phyloP scores from a whole-genome alignment of 768 basidiomycete species.

The Suillus ampliporus region DNA sequence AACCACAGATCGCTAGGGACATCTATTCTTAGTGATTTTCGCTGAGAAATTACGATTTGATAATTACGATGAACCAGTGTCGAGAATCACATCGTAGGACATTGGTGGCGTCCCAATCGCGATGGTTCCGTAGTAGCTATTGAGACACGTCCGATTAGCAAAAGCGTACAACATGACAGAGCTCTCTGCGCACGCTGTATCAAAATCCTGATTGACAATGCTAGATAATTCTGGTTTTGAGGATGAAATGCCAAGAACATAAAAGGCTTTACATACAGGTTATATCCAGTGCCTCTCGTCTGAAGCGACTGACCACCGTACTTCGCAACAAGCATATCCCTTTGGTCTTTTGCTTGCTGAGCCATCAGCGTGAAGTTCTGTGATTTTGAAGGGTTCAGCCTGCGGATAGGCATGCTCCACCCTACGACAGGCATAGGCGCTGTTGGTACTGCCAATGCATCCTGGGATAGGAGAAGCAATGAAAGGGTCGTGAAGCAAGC shows the following conservation, averaged over 20 bases:
- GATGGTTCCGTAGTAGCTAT: constrained; percentile 34
- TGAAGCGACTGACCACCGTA: constrained; percentile 40
- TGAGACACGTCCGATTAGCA: background rate
- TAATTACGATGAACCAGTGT: constrained; percentile 44
- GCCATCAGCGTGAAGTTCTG: constrained; percentile 6
- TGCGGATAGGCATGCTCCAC: constrained; percentile 2
- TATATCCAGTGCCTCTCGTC: constrained; percentile 51
- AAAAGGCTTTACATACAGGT: constrained; percentile 43
- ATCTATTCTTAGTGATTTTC: constrained; percentile 2
- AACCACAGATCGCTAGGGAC: constrained; percentile 52
- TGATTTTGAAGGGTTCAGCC: background rate
- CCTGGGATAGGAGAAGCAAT: background rate
- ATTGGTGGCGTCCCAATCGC: constrained; percentile 47
- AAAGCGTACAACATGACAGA: background rate
- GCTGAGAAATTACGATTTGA: constrained; percentile 2
- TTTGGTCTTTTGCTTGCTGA: constrained; percentile 46
- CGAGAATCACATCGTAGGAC: constrained; percentile 50
- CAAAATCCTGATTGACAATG: constrained; percentile 62
- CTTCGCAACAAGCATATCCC: constrained; percentile 45
- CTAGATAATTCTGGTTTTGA: constrained; percentile 35
- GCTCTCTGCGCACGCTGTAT: constrained; percentile 53
- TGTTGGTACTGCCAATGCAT: background rate
- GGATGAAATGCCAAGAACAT: background rate
- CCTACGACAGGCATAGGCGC: background rate
- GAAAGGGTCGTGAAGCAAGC: constrained; percentile 3